Evolutionary conservation across 2,329 filamentous ascomycete genomes (phyloP).

Genomic region (Fusarium nelsonii): DNA sequence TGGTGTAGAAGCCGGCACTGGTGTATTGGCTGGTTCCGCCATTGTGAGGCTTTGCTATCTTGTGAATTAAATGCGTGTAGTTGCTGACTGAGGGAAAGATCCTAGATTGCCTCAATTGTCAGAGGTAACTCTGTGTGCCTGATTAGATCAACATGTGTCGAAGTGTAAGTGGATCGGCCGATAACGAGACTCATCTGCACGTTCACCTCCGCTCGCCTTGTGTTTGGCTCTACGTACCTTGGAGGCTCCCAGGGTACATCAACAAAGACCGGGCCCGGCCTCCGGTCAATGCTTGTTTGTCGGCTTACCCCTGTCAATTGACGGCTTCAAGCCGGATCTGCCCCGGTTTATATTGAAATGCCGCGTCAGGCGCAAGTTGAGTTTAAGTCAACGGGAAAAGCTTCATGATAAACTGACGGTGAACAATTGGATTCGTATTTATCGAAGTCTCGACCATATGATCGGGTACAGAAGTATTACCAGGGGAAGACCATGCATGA

Average conservation of each 20-base stretch:
- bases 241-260: slow-evolving; percentile 13
- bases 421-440: neutral
- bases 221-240: slow-evolving; percentile 15
- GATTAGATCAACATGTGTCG: slow-evolving; percentile 22
- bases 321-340: slow-evolving; percentile 21
- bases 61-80: neutral
- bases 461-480: slow-evolving; percentile 4
- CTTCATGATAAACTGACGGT: neutral
- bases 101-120: neutral
- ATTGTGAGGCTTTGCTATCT: slow-evolving; percentile 47
- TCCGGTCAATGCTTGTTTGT: slow-evolving; percentile 25
- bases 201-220: slow-evolving; percentile 21
- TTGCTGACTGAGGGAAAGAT: neutral
- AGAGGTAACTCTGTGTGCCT: slow-evolving; percentile 11
- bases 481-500: slow-evolving; percentile 25
- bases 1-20: slow-evolving; percentile 59
- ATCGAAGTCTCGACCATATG: neutral
- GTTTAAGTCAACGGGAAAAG: neutral
- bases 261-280: slow-evolving; percentile 16
- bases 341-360: slow-evolving; percentile 11
- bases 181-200: slow-evolving; percentile 29
- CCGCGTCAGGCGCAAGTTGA: neutral
- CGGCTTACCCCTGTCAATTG: slow-evolving; percentile 25
- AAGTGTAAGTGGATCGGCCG: slow-evolving; percentile 31
- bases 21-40: slow-evolving; percentile 63